phyloP scores from a whole-genome alignment of 2,329 filamentous ascomycete genomes.

The Colletotrichum sidae region DNA sequence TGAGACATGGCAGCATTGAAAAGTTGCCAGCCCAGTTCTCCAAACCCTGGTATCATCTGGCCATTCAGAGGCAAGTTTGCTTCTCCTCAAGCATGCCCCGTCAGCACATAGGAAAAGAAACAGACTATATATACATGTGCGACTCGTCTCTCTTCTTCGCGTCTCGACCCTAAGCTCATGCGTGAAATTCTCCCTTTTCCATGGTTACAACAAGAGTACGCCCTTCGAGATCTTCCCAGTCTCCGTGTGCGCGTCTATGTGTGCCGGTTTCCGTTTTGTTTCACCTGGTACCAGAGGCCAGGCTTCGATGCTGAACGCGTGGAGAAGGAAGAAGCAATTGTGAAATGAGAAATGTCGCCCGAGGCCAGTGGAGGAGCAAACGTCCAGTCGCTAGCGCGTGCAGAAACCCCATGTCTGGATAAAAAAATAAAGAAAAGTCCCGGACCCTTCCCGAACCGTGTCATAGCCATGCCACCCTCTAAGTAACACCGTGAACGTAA shows the following conservation, averaged over 20 bases:
- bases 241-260: constrained; percentile 30
- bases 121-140: constrained; percentile 39
- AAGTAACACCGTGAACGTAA: constrained; percentile 37
- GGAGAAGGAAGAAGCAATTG: constrained; percentile 21
- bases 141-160: constrained; percentile 38
- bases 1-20: constrained; percentile 15
- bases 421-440: constrained; percentile 32
- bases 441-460: constrained; percentile 30
- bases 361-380: constrained; percentile 31
- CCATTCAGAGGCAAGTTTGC: constrained; percentile 23
- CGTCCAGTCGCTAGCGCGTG: constrained; percentile 30
- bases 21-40: constrained; percentile 16
- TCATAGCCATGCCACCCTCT: constrained; percentile 37
- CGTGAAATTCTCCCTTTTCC: constrained; percentile 33
- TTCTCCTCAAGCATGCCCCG: constrained; percentile 29
- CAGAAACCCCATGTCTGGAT: constrained; percentile 34
- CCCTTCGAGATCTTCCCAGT: constrained; percentile 32
- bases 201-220: constrained; percentile 19
- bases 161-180: constrained; percentile 33
- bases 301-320: constrained; percentile 30
- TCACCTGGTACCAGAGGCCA: constrained; percentile 26
- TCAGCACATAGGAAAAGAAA: constrained; percentile 36
- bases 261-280: constrained; percentile 34
- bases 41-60: constrained; percentile 39
- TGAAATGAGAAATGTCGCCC: constrained; percentile 18